Evolutionary conservation across 2,329 filamentous ascomycete species (phyloP).

Genomic region (Colletotrichum scovillei): DNA sequence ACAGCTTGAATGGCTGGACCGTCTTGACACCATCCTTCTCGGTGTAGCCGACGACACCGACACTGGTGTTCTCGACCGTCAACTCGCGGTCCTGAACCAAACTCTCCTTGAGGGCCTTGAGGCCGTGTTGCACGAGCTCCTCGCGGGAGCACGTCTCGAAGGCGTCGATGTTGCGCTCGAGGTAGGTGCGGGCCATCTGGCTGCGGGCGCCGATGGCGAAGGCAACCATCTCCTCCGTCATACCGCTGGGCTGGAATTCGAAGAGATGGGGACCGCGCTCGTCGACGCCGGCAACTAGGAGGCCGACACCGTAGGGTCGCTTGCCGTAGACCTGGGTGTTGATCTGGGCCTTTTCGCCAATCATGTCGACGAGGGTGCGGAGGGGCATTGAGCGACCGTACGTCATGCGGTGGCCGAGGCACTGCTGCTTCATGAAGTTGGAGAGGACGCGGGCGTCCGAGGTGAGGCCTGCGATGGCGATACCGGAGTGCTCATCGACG

Average conservation of each 20-base stretch:
- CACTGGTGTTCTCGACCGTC: slow-evolving; percentile 95
- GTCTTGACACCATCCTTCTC: slow-evolving; percentile 62
- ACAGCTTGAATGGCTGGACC: slow-evolving; percentile 86
- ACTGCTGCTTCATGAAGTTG: slow-evolving; percentile 99
- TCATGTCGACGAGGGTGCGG: slow-evolving; percentile 88
- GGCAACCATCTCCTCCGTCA: slow-evolving; percentile 97
- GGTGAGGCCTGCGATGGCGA: slow-evolving; percentile 95
- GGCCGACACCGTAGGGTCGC: slow-evolving; percentile 93
- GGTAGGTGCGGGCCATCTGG: slow-evolving; percentile 97
- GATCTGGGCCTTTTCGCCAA: slow-evolving; percentile 95
- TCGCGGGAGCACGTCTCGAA: slow-evolving; percentile 83
- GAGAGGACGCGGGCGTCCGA: slow-evolving; percentile 98
- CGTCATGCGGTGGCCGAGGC: slow-evolving; percentile 92
- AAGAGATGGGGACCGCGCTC: slow-evolving; percentile 95
- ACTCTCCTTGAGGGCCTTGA: slow-evolving; percentile 93
- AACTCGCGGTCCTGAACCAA: slow-evolving; percentile 97
- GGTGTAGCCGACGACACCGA: slow-evolving; percentile 81
- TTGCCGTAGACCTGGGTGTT: slow-evolving; percentile 99
- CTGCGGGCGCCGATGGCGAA: slow-evolving; percentile 95
- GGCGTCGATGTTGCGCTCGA: slow-evolving; percentile 89
- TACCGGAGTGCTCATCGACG: slow-evolving; percentile 94
- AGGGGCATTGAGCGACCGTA: slow-evolving; percentile 95
- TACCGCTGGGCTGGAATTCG: slow-evolving; percentile 95
- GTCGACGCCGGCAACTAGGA: slow-evolving; percentile 93
- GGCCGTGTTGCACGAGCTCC: slow-evolving; percentile 89